These are phyloP conservation scores for Tylopilus balloui DNA, from an alignment of 768 basidiomycete species.

Conservation along the genomic window DNA sequence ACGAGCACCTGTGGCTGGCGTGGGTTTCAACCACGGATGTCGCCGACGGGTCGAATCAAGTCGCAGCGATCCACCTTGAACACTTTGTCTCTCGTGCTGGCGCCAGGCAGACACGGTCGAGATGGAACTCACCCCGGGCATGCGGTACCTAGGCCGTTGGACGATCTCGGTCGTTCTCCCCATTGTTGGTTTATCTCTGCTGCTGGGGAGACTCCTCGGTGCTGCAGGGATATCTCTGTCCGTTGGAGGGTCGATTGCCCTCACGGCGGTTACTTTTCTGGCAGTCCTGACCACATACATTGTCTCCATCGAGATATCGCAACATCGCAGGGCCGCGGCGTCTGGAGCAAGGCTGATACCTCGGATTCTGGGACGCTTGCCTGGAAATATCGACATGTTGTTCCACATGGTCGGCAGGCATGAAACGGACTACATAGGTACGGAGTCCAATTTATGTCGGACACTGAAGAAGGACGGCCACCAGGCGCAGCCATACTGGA, in stretches of 20 bases:
- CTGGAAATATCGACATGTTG: slow-evolving; percentile 36
- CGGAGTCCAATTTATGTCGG: background rate
- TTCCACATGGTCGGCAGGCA: slow-evolving; percentile 12
- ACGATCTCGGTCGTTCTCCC: slow-evolving; percentile 13
- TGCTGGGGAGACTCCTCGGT: slow-evolving; percentile 9
- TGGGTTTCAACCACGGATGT: background rate
- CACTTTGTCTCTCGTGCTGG: background rate
- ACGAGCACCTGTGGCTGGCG: background rate
- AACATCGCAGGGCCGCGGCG: slow-evolving; percentile 18
- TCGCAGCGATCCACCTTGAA: background rate
- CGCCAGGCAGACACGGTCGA: background rate
- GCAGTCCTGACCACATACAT: background rate
- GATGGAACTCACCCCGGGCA: slow-evolving; percentile 24
- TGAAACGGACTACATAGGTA: slow-evolving; percentile 37
- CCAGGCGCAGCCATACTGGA: slow-evolving; percentile 27
- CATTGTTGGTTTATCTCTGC: slow-evolving; percentile 9
- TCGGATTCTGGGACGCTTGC: slow-evolving; percentile 26
- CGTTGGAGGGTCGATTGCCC: background rate
- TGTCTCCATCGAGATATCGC: slow-evolving; percentile 2
- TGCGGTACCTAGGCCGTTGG: slow-evolving; percentile 18
- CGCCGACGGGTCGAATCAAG: background rate
- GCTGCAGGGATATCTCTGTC: slow-evolving; percentile 12
- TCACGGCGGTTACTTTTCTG: slow-evolving; percentile 7
- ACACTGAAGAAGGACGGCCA: background rate
- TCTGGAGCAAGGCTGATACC: slow-evolving; percentile 31